These are phyloP conservation scores for Magnusiomyces fungicola DNA, from an alignment of 1,139 yeast genomes.

Conservation along the genomic window DNA sequence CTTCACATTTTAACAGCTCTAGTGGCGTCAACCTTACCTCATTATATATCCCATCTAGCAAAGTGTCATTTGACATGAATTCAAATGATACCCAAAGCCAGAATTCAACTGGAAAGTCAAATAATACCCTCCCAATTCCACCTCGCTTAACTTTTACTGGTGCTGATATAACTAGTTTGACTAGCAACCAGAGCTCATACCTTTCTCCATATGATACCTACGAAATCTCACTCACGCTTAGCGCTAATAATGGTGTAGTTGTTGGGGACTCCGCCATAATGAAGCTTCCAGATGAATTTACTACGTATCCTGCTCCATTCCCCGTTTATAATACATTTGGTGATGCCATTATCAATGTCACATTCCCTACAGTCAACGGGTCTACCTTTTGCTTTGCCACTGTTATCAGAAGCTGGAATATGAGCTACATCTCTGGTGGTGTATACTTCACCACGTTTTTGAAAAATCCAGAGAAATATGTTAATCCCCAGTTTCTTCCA, in stretches of 20 bases:
- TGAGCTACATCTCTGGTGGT: neutral
- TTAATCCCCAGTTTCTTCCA: neutral
- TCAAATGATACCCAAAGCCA: neutral
- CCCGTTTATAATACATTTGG: neutral
- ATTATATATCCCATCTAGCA: neutral
- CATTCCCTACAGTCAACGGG: neutral
- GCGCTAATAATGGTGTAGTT: neutral
- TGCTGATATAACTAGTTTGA: neutral
- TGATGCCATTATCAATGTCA: neutral
- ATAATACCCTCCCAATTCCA: neutral
- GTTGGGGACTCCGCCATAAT: neutral
- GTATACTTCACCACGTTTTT: constrained; percentile 1
- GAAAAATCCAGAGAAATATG: constrained; percentile 2
- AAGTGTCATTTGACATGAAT: neutral
- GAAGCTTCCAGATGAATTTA: neutral
- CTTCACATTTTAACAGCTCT: neutral
- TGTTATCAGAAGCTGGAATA: neutral
- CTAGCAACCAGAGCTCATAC: neutral
- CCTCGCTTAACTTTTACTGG: neutral
- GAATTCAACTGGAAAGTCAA: neutral
- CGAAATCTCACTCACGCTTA: neutral
- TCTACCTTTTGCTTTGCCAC: neutral
- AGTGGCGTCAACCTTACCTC: neutral
- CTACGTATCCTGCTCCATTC: neutral
- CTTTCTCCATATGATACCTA: constrained; percentile 1